These are phyloP conservation scores for Fusarium sp. DNA, from an alignment of 2,329 filamentous ascomycete species.

Conservation along the genomic window DNA sequence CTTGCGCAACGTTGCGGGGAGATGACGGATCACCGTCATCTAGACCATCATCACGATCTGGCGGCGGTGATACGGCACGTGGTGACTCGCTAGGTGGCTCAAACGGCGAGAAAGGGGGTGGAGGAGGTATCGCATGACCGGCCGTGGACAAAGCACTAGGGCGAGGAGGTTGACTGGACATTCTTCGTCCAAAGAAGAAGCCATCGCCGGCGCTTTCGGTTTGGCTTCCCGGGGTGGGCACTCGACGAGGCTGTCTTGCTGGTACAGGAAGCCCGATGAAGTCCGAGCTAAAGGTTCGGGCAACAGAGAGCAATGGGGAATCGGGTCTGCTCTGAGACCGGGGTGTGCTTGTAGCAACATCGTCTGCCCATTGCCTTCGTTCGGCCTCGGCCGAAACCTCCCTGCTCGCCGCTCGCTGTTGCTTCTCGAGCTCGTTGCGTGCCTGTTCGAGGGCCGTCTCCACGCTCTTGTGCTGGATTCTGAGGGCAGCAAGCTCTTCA, in stretches of 20 bases:
- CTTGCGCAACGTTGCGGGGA: conserved; percentile 76
- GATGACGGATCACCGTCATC: conserved; percentile 61
- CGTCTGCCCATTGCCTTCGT: conserved; percentile 62
- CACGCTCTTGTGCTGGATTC: conserved; percentile 71
- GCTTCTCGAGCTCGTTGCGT: conserved; percentile 60
- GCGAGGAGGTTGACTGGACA: conserved; percentile 60
- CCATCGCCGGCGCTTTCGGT: conserved; percentile 52
- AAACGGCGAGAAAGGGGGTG: conserved; percentile 59
- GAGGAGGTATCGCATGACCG: conserved; percentile 47
- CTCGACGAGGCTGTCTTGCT: conserved; percentile 46
- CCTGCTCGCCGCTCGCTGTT: conserved; percentile 48
- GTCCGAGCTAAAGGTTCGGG: conserved; percentile 65
- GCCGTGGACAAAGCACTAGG: conserved; percentile 52
- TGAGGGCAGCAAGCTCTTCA: conserved; percentile 68
- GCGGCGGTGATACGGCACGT: conserved; percentile 51
- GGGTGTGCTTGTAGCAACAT: conserved; percentile 53
- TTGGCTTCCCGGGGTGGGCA: conserved; percentile 60
- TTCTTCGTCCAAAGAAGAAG: conserved; percentile 55
- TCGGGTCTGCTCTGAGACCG: conserved; percentile 62
- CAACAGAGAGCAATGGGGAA: conserved; percentile 61
- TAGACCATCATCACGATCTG: conserved; percentile 62
- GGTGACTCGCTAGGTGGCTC: conserved; percentile 51
- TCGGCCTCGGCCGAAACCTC: conserved; percentile 52
- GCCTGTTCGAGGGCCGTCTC: conserved; percentile 70
- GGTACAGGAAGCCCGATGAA: conserved; percentile 57